phyloP scores from a whole-genome alignment of 257 asterid species.

The Thymus mandschuricus region DNA sequence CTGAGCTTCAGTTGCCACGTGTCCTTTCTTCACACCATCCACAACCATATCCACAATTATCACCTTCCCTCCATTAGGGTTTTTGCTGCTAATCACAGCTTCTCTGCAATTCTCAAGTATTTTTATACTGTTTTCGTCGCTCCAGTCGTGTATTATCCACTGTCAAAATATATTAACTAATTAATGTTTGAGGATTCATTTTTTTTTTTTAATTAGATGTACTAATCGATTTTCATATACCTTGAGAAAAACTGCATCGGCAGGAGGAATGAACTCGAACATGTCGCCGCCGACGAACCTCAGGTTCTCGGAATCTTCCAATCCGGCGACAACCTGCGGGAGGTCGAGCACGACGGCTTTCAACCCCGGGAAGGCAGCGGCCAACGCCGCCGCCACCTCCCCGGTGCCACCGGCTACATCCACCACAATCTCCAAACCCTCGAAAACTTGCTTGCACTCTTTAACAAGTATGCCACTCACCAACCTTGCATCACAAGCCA shows the following conservation, averaged over 20 bases:
- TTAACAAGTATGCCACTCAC: neutral
- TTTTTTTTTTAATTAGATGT: too few species aligned
- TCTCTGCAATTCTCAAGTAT: slow-evolving; percentile 40
- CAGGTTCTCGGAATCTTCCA: slow-evolving; percentile 23
- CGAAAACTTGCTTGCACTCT: neutral
- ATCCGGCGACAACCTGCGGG: slow-evolving; percentile 14
- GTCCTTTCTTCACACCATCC: slow-evolving; percentile 2
- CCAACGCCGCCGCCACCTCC: neutral
- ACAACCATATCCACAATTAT: slow-evolving; percentile 42
- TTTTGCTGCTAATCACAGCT: slow-evolving; percentile 1
- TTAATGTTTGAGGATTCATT: too few species aligned
- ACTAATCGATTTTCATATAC: neutral
- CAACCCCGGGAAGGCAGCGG: neutral
- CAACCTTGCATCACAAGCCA: slow-evolving; percentile 1
- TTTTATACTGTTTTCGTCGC: slow-evolving; percentile 5
- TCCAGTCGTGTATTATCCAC: slow-evolving; percentile 35
- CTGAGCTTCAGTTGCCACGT: slow-evolving; percentile 15
- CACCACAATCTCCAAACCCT: neutral
- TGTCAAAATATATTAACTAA: neutral
- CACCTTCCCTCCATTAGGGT: slow-evolving; percentile 32
- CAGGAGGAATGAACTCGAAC: slow-evolving; percentile 21
- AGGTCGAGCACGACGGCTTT: slow-evolving; percentile 25
- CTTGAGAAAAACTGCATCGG: slow-evolving; percentile 8
- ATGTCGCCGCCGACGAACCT: slow-evolving; percentile 23
- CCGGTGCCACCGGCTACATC: neutral